A percentile compares a stretch with the other conserved stretches of the same genome.
phyloP scores from a whole-genome alignment of 371 early-diverging fungal species.

The Rhizopus arrhizus region DNA sequence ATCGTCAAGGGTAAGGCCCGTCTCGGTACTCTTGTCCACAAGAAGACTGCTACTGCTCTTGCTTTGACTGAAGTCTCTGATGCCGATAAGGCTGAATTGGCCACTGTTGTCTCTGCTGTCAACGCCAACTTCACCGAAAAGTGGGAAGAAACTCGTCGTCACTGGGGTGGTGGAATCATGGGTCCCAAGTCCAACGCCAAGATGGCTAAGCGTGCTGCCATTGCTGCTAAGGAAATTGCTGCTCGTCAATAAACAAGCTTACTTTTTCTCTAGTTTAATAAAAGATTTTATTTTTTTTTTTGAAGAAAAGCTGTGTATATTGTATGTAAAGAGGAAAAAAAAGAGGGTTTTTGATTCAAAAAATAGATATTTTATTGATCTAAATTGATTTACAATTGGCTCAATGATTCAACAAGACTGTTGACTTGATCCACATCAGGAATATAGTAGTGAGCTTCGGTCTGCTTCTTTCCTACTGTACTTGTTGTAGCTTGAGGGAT shows the following conservation, averaged over 20 bases:
- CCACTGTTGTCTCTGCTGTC: slow-evolving; percentile 84
- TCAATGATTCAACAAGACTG: slow-evolving; percentile 56
- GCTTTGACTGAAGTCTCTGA: slow-evolving; percentile 92
- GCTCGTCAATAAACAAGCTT: slow-evolving; percentile 41
- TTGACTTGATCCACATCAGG: slow-evolving; percentile 69
- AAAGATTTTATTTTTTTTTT: too few species aligned
- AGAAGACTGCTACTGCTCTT: slow-evolving; percentile 98
- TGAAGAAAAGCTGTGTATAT: too few species aligned
- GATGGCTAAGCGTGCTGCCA: slow-evolving; percentile 75
- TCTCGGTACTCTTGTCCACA: slow-evolving; percentile 97
- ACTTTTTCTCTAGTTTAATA: neutral
- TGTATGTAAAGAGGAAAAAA: too few species aligned
- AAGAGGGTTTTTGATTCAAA: too few species aligned
- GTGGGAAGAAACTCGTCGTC: slow-evolving; percentile 83
- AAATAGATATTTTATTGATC: neutral
- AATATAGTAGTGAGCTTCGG: slow-evolving; percentile 88
- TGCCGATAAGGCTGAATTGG: slow-evolving; percentile 93
- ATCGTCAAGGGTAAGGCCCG: slow-evolving; percentile 97
- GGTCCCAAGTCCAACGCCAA: slow-evolving; percentile 86
- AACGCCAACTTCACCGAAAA: slow-evolving; percentile 93
- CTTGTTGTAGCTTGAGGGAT: slow-evolving; percentile 71
- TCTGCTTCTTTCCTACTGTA: slow-evolving; percentile 96
- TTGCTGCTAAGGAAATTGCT: slow-evolving; percentile 65
- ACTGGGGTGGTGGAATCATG: slow-evolving; percentile 98
- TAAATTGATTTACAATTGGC: slow-evolving; percentile 24